phyloP scores from a whole-genome alignment of 371 early-diverging fungal genomes.

The Dichotomocladium elegans region DNA sequence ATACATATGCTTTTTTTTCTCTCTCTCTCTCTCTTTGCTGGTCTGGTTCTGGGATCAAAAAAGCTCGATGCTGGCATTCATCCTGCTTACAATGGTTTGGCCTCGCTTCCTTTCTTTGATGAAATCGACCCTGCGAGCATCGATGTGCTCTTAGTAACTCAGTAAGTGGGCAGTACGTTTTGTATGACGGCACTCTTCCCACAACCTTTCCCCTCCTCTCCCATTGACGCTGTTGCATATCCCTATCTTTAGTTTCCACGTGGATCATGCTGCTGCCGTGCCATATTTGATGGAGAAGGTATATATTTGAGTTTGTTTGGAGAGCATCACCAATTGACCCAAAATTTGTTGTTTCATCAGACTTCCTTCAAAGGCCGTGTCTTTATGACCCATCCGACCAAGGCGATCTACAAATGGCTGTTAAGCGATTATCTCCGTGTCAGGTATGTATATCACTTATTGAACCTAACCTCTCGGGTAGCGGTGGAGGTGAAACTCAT shows the following conservation, averaged over 20 bases:
- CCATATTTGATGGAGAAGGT: slow-evolving; percentile 98
- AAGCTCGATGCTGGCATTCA: slow-evolving; percentile 99
- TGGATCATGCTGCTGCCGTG: slow-evolving; percentile 99
- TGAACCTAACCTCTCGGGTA: no score
- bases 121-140: slow-evolving; percentile 93
- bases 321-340: neutral
- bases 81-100: slow-evolving; percentile 96
- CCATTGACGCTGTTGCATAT: neutral
- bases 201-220: no score
- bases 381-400: slow-evolving; percentile 99
- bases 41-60: neutral
- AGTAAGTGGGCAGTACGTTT: slow-evolving; percentile 52
- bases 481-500: neutral
- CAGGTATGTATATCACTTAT: slow-evolving; percentile 63
- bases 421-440: slow-evolving; percentile 97
- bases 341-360: slow-evolving; percentile 34
- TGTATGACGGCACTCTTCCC: no score
- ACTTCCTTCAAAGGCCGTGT: slow-evolving; percentile 98
- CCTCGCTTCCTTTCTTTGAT: slow-evolving; percentile 98
- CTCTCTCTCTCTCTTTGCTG: slow-evolving; percentile 10
- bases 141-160: slow-evolving; percentile 95
- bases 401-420: slow-evolving; percentile 98
- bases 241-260: slow-evolving; percentile 80
- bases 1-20: slow-evolving; percentile 8
- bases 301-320: neutral